These are phyloP conservation scores for Psilocybe azurescens DNA, from an alignment of 768 basidiomycete genomes.

Conservation along the genomic window DNA sequence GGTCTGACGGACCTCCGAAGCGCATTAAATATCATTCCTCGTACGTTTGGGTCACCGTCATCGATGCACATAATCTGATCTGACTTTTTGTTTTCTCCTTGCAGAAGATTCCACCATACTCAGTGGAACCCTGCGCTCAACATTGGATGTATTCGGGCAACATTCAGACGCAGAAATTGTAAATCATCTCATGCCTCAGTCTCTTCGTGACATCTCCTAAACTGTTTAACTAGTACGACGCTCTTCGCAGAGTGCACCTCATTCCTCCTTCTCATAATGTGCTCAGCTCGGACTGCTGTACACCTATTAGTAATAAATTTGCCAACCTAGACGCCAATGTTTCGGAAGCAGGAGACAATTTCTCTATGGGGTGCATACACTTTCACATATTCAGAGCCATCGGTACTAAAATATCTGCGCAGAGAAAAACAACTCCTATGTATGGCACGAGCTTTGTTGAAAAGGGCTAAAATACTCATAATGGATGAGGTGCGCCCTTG, in stretches of 20 bases:
- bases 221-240: constrained; percentile 62
- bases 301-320: constrained; percentile 71
- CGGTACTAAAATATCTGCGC: background rate
- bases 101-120: constrained; percentile 84
- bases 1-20: constrained; percentile 80
- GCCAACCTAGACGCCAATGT: constrained; percentile 76
- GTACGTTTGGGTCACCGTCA: constrained; percentile 15
- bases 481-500: constrained; percentile 76
- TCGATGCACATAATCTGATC: background rate
- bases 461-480: constrained; percentile 75
- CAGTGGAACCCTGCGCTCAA: constrained; percentile 78
- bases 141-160: constrained; percentile 84
- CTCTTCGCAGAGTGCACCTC: constrained; percentile 83
- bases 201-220: background rate
- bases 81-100: background rate
- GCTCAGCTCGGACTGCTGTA: constrained; percentile 42
- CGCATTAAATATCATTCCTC: constrained; percentile 79
- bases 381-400: background rate
- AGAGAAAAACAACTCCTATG: constrained; percentile 55
- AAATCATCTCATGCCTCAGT: constrained; percentile 20
- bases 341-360: constrained; percentile 88
- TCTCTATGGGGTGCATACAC: constrained; percentile 64
- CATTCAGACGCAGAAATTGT: constrained; percentile 83
- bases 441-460: constrained; percentile 87
- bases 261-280: constrained; percentile 65